Conservation (phyloP, 2,329 filamentous ascomycete species). For the Penicillium thymicola region DNA sequence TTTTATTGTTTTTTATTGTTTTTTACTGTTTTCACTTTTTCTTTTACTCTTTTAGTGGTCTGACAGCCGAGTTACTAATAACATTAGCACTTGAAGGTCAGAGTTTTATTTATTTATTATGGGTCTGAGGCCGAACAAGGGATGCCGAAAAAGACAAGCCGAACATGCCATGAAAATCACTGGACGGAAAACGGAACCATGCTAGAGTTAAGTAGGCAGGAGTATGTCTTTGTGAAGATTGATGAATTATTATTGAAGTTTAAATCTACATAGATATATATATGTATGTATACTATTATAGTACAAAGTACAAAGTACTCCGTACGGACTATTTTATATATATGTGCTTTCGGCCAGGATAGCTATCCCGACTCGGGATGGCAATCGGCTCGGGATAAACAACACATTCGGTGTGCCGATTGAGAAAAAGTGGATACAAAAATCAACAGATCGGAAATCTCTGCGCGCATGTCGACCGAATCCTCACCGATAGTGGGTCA, state of each 20-base stretch:
- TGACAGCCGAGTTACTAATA: constrained; percentile 3
- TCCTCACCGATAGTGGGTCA: constrained; percentile 19
- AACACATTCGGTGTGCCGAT: constrained; percentile 26
- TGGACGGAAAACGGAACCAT: not conserved
- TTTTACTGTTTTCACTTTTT: not conserved
- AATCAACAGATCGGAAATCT: constrained; percentile 18
- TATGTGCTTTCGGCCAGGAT: not conserved
- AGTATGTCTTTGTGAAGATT: not conserved
- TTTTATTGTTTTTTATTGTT: not conserved
- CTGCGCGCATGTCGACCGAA: constrained; percentile 19
- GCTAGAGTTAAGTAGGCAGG: not conserved
- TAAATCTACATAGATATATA: not conserved
- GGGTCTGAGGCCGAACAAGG: constrained; percentile 8
- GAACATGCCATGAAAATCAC: not conserved
- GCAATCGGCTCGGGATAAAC: constrained; percentile 11
- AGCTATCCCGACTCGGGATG: constrained; percentile 14
- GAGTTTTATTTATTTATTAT: constrained; percentile 12
- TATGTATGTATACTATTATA: not conserved
- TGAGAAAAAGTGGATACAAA: constrained; percentile 15
- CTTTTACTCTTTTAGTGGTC: not conserved
- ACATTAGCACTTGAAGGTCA: not conserved
- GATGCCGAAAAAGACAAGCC: constrained; percentile 2
- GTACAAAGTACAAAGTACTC: not conserved
- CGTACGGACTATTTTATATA: too few species aligned
- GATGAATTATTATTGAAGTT: too few species aligned